Conservation (phyloP, 148 eudicot species). For the Rheum nobile region DNA sequence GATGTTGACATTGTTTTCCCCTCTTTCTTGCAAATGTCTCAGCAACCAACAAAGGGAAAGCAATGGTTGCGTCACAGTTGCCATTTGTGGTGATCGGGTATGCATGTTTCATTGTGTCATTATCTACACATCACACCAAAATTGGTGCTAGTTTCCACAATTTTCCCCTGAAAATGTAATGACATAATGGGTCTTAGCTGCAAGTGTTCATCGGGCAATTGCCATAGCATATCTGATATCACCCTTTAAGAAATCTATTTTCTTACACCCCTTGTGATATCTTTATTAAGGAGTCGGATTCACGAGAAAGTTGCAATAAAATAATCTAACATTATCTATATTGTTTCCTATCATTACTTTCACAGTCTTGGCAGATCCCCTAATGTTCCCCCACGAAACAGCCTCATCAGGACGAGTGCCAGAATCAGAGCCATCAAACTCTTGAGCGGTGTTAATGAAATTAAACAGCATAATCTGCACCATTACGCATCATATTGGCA, state of each 20-base stretch:
- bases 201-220: background rate
- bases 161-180: background rate
- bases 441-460: slow-evolving; percentile 91
- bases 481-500: slow-evolving; percentile 94
- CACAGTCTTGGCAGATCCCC: slow-evolving; percentile 67
- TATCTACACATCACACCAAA: background rate
- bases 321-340: background rate
- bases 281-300: background rate
- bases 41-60: slow-evolving; percentile 67
- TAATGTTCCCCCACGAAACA: slow-evolving; percentile 89
- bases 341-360: slow-evolving; percentile 36
- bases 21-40: slow-evolving; percentile 58
- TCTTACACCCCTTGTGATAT: background rate
- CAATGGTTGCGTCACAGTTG: slow-evolving; percentile 68
- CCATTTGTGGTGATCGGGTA: too few species aligned
- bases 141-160: background rate
- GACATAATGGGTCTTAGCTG: background rate
- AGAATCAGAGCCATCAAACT: slow-evolving; percentile 89
- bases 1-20: background rate
- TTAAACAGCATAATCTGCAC: slow-evolving; percentile 86
- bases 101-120: background rate
- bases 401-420: slow-evolving; percentile 97
- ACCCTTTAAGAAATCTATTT: background rate
- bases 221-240: background rate
- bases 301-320: background rate